Percentiles rank a stretch among this genome's conserved stretches.
Evolutionary conservation across 1,139 yeast species (phyloP).

Genomic region (Taphrina populina): DNA sequence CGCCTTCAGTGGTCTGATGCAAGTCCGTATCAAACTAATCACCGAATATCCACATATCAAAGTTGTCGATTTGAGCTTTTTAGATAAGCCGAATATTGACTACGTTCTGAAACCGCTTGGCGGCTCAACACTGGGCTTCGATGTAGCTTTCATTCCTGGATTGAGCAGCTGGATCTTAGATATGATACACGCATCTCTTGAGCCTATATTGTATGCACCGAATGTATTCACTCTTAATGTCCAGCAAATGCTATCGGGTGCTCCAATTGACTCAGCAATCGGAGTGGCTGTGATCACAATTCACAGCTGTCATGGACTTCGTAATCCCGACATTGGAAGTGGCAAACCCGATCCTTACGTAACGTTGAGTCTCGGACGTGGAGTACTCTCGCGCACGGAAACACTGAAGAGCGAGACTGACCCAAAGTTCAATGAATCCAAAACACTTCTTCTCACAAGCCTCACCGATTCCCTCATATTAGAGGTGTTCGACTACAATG

Average conservation of each 20-base stretch:
- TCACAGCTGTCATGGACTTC: conserved; percentile 65
- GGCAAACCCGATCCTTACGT: conserved; percentile 89
- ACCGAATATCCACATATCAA: conserved; percentile 87
- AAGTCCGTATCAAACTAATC: conserved; percentile 87
- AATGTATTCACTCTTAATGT: conserved; percentile 88
- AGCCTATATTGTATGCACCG: conserved; percentile 84
- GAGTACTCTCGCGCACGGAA: conserved; percentile 64
- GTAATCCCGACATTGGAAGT: conserved; percentile 65
- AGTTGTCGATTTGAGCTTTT: conserved; percentile 76
- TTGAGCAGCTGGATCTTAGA: conserved; percentile 74
- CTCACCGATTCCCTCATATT: conserved; percentile 78
- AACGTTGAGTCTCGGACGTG: conserved; percentile 50
- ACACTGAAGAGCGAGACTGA: conserved; percentile 61
- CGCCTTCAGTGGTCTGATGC: conserved; percentile 66
- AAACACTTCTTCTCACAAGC: conserved; percentile 66
- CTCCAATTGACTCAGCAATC: conserved; percentile 72
- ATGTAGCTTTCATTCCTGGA: conserved; percentile 82
- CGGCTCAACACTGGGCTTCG: conserved; percentile 80
- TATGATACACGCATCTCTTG: conserved; percentile 79
- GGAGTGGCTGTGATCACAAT: conserved; percentile 77
- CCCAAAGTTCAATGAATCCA: conserved; percentile 83
- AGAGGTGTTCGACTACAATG: conserved; percentile 70
- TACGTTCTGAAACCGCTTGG: conserved; percentile 73
- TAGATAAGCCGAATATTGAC: conserved; percentile 85
- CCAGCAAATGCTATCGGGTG: conserved; percentile 85